Evolutionary conservation across 306 rosid genomes (phyloP), one percentile per base, ranked within the genome.

Genomic region (Acmispon strigosus): DNA sequence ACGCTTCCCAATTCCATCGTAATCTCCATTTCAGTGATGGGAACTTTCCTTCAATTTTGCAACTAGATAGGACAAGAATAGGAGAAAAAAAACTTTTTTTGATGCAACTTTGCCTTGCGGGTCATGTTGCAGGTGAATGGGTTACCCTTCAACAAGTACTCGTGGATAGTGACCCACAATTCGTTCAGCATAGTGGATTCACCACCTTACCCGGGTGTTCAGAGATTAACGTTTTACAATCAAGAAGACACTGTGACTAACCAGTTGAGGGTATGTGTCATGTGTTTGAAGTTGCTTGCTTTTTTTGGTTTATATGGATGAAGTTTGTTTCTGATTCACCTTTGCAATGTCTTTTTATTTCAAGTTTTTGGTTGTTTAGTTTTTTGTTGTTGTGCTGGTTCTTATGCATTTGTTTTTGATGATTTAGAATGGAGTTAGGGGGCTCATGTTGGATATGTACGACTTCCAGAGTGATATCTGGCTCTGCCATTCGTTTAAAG

Each of bases 371-470:
- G 55, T 44, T 3, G 51, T 39, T 70, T 20, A 17, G 29, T 32
- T 9, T 34, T 51, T 68, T 49, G 24, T 22, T 22, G 2, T 43
- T 68, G 20, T 6, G 6, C 0, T 56, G 58, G 59, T 73, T 51
- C 59, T 58, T 59, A 34, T 56, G 19, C 53, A 45, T 73, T 76
- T 72, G 42, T 56, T 32, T 71, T 34, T 71, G 15, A 29, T 85
- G 53, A 44, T 81, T 72, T 71, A 95, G 99, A 95, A 95, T 84
- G 99, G 99, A 77, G 99, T 89, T 80, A 88, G 99, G 82, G 99
- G 99, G 59, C 83, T 95, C 70, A 95, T 95, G 99, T 74, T 95
- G 92, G 99, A 95, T 76, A 89, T 95, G 99, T 95, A 95, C 72
- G 97, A 95, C 76, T 95, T 84, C 72, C 76, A 84, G 79, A 82